phyloP scores from a whole-genome alignment of 176 grass and related monocot genomes.

The Eragrostis curvula region DNA sequence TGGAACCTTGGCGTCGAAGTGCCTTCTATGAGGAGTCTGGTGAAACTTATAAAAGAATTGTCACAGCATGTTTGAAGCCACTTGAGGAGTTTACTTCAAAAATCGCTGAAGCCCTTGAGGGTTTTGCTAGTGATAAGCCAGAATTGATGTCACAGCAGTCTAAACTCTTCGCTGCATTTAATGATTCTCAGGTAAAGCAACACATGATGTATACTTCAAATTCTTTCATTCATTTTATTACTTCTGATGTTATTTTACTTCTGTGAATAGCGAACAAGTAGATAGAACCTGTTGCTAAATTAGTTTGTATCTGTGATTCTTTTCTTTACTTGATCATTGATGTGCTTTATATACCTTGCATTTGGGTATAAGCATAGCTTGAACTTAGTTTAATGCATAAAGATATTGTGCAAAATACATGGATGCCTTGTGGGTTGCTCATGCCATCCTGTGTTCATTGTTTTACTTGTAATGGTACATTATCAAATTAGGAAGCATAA shows the following conservation, averaged over 20 bases:
- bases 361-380: not conserved
- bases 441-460: too few species aligned
- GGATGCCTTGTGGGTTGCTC: constrained; percentile 8
- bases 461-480: constrained; percentile 14
- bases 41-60: constrained; percentile 85
- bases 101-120: constrained; percentile 72
- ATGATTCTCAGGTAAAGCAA: constrained; percentile 81
- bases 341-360: not conserved
- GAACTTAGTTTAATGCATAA: constrained; percentile 19
- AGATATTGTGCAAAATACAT: not conserved
- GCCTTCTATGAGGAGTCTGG: constrained; percentile 93
- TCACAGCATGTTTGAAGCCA: constrained; percentile 78
- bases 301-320: not conserved
- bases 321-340: constrained; percentile 2
- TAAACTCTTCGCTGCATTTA: constrained; percentile 68
- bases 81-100: constrained; percentile 74
- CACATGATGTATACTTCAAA: not conserved
- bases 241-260: not conserved
- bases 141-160: constrained; percentile 73
- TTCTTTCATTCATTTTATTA: constrained; percentile 11
- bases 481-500: not conserved
- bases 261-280: constrained; percentile 1
- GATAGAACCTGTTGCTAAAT: constrained; percentile 17
- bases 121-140: constrained; percentile 51
- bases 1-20: constrained; percentile 77